Percentiles rank a stretch among this genome's conserved stretches.
Evolutionary conservation across 768 basidiomycete species (phyloP).

Genomic region (Trametes cinnabarina): DNA sequence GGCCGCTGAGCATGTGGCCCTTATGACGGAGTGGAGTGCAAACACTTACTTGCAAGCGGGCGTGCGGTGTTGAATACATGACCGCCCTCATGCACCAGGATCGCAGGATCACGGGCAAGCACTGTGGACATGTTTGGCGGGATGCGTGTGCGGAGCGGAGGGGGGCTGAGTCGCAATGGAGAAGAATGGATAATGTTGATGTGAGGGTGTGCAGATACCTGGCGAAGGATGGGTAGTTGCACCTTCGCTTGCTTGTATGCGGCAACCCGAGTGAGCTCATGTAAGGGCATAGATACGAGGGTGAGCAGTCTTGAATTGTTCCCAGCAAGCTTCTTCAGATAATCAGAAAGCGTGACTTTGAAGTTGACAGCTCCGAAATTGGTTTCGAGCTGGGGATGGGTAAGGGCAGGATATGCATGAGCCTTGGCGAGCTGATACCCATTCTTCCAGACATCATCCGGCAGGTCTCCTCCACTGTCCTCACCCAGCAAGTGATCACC

Average conservation of each 20-base stretch:
- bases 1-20: too few relatives aligned
- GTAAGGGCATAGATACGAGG: not conserved
- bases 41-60: not conserved
- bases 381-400: not conserved
- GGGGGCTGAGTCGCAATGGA: not conserved
- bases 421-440: not conserved
- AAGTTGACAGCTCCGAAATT: too few relatives aligned
- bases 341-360: too few relatives aligned
- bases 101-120: not conserved
- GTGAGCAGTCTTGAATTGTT: not conserved
- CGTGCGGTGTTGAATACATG: not conserved
- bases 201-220: not conserved
- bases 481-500: too few relatives aligned
- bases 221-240: not conserved
- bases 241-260: constrained; percentile 5
- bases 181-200: constrained; percentile 1
- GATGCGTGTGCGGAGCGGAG: not conserved
- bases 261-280: not conserved
- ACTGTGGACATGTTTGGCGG: not conserved
- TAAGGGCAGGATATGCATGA: not conserved
- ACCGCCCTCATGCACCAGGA: not conserved
- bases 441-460: too few relatives aligned
- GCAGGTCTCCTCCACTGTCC: too few relatives aligned
- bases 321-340: not conserved
- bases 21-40: not conserved